Base-by-base conservation (phyloP, 441 rosid species). In the Aleurites moluccanus region DNA sequence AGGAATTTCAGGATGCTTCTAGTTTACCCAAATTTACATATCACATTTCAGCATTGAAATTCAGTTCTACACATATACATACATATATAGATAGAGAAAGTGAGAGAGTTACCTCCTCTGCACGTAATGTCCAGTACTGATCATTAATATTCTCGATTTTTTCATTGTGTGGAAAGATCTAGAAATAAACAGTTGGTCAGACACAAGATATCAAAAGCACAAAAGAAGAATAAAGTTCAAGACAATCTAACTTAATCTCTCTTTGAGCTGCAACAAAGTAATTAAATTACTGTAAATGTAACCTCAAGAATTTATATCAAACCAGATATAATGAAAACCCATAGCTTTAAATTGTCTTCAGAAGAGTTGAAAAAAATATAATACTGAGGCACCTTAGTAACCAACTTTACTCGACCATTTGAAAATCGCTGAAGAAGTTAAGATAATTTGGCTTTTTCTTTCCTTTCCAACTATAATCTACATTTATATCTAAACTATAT, bases 61-160 rank as follows among this genome's bases (percentile, higher is more conserved):
- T 56, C 28, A 56, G 71, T 40, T 28, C 55, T 5, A 33, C 23
- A n/a, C 56, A 52, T 50, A n/a, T 7, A 15, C 42, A 71, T 16
- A 18, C 1, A 28, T 0, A 8, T 0, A 44, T 2, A 33, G 21
- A 66, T 0, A 50, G 56, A 67, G 8, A 60, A 42, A 60, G 63
- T n/a, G n/a, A 73, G 69, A 75, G 70, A 78, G 77, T 77, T 62
- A 83, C 99, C 98, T 96, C 99, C 77, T 96, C 99, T 60, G 98
- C 98, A 27, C 99, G 98, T 71, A 96, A 79, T 42, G 98, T 96
- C 98, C 99, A 96, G 81, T 96, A 92, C 78, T 96, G 98, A 76
- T 96, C 99, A 87, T 96, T 96, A 64, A 96, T 96, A 75, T 93
- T 96, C 87, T 96, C 98, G 77, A 96, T 96, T 81, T 83, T 92